phyloP scores from a whole-genome alignment of 2,329 filamentous ascomycete species.

The Cryphonectria radicalis region DNA sequence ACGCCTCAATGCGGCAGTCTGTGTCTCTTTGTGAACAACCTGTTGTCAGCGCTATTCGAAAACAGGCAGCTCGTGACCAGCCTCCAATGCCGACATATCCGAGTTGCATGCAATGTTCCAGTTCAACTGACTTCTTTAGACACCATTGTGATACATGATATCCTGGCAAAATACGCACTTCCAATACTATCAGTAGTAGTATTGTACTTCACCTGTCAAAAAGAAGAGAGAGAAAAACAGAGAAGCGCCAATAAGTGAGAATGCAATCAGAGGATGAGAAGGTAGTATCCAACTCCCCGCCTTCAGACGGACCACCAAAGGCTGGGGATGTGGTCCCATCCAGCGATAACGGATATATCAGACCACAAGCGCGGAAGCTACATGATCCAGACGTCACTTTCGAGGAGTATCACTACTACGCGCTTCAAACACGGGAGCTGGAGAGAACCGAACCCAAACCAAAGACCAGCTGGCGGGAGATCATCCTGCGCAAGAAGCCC shows the following conservation, averaged over 20 bases:
- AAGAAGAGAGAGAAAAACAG: no score
- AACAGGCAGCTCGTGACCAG: conserved; percentile 1
- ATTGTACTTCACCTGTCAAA: not conserved
- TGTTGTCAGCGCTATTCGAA: conserved; percentile 14
- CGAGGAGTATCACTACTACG: conserved; percentile 43
- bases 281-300: not conserved
- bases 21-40: not conserved
- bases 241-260: not conserved
- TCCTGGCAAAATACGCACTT: not conserved
- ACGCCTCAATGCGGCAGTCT: not conserved
- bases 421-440: conserved; percentile 38
- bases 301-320: not conserved
- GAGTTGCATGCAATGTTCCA: not conserved
- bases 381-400: conserved; percentile 39
- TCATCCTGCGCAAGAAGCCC: conserved; percentile 33
- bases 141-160: not conserved
- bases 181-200: not conserved
- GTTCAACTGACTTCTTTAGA: not conserved
- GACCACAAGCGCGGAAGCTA: conserved; percentile 29
- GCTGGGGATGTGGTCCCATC: not conserved
- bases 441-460: conserved; percentile 35
- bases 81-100: conserved; percentile 1
- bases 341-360: conserved; percentile 15
- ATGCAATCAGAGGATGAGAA: conserved; percentile 17
- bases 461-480: conserved; percentile 32